Percentiles rank a stretch among this genome's conserved stretches.
phyloP scores from a whole-genome alignment of 805 yeast genomes.

The Wickerhamiella azyma region DNA sequence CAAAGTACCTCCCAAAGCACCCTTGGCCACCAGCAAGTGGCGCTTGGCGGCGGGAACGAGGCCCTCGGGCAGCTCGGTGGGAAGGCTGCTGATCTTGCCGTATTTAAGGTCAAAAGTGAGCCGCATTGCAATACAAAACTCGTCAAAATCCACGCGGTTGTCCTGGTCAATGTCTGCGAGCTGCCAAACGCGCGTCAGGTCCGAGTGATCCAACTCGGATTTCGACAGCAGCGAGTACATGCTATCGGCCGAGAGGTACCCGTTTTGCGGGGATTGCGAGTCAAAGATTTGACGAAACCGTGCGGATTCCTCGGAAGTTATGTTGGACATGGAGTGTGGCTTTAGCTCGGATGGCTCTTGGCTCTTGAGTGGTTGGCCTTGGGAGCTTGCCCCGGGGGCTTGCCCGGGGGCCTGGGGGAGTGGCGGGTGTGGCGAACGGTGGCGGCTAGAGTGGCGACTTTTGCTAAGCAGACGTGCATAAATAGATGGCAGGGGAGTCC shows the following conservation, averaged over 20 bases:
- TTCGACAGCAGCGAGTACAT: constrained; percentile 79
- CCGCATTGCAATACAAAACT: constrained; percentile 95
- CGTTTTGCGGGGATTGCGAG: constrained; percentile 70
- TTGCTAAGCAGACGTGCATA: no score
- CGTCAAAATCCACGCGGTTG: constrained; percentile 88
- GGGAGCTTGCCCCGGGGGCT: background rate
- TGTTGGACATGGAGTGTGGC: background rate
- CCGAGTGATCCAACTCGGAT: constrained; percentile 66
- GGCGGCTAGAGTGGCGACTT: no score
- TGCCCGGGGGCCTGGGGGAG: no score
- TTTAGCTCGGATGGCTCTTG: no score
- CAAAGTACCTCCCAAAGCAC: constrained; percentile 30
- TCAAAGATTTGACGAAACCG: constrained; percentile 97
- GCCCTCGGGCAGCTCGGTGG: constrained; percentile 75
- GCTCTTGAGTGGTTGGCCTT: background rate
- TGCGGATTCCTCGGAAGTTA: constrained; percentile 62
- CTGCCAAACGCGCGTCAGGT: constrained; percentile 78
- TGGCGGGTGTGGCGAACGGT: no score
- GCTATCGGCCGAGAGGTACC: constrained; percentile 70
- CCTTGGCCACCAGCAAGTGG: constrained; percentile 73
- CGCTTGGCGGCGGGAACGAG: constrained; percentile 80
- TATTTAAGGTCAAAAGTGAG: constrained; percentile 83
- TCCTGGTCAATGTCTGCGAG: constrained; percentile 79
- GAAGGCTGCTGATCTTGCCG: constrained; percentile 47
- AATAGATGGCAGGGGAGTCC: no score